Evolutionary conservation across 2,329 filamentous ascomycete species (phyloP).

Genomic region (Trichoderma hamatum): DNA sequence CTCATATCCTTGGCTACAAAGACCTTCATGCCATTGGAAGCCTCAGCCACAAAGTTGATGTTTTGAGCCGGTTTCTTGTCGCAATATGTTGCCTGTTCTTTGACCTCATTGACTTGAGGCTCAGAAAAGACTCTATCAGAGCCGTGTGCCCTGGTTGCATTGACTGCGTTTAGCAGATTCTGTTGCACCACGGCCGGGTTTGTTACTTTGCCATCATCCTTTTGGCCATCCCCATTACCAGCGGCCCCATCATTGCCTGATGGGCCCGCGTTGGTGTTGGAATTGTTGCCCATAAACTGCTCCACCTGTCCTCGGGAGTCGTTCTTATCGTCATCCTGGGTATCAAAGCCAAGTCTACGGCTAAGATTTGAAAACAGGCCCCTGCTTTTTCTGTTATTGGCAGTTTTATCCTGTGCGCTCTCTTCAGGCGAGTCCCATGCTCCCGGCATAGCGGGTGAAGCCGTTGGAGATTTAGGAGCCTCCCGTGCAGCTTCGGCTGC

Average conservation of each 20-base stretch:
- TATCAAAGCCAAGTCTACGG: slow-evolving; percentile 69
- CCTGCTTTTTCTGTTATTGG: slow-evolving; percentile 48
- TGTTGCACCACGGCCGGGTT: slow-evolving; percentile 65
- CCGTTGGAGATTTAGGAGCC: slow-evolving; percentile 46
- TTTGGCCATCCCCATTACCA: slow-evolving; percentile 30
- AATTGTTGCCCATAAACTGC: slow-evolving; percentile 47
- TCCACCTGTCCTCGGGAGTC: slow-evolving; percentile 47
- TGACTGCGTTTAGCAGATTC: slow-evolving; percentile 76
- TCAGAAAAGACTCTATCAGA: slow-evolving; percentile 73
- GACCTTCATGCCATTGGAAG: slow-evolving; percentile 72
- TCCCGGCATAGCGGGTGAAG: slow-evolving; percentile 67
- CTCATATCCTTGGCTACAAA: slow-evolving; percentile 65
- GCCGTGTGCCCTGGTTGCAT: slow-evolving; percentile 75
- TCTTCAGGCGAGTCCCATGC: slow-evolving; percentile 70
- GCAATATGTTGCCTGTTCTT: slow-evolving; percentile 84
- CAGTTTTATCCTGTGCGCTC: slow-evolving; percentile 38
- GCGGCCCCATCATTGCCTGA: slow-evolving; percentile 27
- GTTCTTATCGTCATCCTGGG: slow-evolving; percentile 42
- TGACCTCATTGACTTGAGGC: slow-evolving; percentile 71
- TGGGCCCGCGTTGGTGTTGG: slow-evolving; percentile 11
- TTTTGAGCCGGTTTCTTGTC: slow-evolving; percentile 76
- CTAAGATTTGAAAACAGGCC: slow-evolving; percentile 71
- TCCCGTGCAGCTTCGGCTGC: slow-evolving; percentile 45
- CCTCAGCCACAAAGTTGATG: slow-evolving; percentile 69
- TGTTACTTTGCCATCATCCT: slow-evolving; percentile 58